phyloP scores from a whole-genome alignment of 306 rosid species.

The Sindora glabra region DNA sequence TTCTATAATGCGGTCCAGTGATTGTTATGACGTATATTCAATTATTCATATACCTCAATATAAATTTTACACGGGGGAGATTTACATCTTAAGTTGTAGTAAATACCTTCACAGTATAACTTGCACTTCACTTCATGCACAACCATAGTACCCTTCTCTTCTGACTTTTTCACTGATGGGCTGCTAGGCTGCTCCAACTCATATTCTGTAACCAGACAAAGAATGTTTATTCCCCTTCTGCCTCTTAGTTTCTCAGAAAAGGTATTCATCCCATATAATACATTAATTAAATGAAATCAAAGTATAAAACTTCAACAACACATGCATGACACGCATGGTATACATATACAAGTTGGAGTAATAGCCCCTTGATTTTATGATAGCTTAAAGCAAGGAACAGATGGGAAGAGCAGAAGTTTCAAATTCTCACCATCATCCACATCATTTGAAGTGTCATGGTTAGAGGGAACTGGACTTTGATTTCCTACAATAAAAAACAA shows the following conservation, averaged over 20 bases:
- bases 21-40: too few relatives aligned
- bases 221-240: constrained; percentile 3
- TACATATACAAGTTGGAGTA: not conserved
- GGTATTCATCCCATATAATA: not conserved
- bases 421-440: constrained; percentile 64
- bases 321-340: not conserved
- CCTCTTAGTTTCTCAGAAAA: not conserved
- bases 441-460: constrained; percentile 36
- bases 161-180: constrained; percentile 84
- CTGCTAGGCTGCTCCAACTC: constrained; percentile 84
- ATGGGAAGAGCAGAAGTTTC: constrained; percentile 6
- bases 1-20: not conserved
- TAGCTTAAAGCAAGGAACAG: not conserved
- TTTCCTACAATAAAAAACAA: not conserved
- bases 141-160: constrained; percentile 78
- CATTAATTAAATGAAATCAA: too few relatives aligned
- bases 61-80: not conserved
- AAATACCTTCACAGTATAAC: constrained; percentile 83
- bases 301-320: not conserved
- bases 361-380: not conserved
- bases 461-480: constrained; percentile 44
- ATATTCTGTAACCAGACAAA: constrained; percentile 43
- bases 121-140: constrained; percentile 98
- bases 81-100: not conserved
- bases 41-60: not conserved